phyloP scores from a whole-genome alignment of 1,284 basidiomycete species.

The Microbotryum silenes-acaulis region DNA sequence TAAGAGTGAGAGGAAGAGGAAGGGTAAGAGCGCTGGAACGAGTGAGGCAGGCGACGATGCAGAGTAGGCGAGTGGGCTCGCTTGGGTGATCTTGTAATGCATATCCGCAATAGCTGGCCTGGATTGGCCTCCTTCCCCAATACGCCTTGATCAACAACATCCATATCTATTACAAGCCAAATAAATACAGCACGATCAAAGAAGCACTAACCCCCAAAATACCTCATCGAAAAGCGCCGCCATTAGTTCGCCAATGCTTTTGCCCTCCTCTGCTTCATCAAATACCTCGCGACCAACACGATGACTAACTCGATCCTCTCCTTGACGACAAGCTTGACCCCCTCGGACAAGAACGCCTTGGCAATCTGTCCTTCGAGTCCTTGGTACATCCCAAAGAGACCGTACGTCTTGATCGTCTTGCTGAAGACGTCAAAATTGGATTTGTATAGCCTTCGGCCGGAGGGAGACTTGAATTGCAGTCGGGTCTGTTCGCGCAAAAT shows the following conservation, averaged over 20 bases:
- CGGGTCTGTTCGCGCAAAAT: conserved; percentile 39
- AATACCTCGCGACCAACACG: too few species aligned
- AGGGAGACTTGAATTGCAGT: conserved; percentile 40
- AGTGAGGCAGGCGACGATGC: background rate
- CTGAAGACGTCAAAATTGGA: conserved; percentile 33
- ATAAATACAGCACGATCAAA: too few species aligned
- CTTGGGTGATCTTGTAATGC: too few species aligned
- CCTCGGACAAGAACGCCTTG: conserved; percentile 60
- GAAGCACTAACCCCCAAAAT: too few species aligned
- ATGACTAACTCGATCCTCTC: conserved; percentile 19
- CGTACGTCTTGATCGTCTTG: conserved; percentile 59
- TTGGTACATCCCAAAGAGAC: conserved; percentile 70
- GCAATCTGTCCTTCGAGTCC: conserved; percentile 75
- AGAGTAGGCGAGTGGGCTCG: background rate
- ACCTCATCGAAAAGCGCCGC: too few species aligned
- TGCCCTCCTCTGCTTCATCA: too few species aligned
- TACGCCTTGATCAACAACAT: too few species aligned
- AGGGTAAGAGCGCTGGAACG: background rate
- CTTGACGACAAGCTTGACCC: conserved; percentile 43
- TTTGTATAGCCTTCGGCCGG: conserved; percentile 32
- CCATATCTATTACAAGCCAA: too few species aligned
- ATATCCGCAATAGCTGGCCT: too few species aligned
- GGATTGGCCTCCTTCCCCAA: too few species aligned
- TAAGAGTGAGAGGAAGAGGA: conserved; percentile 43
- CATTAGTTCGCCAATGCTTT: too few species aligned